phyloP scores from a whole-genome alignment of 805 yeast species.

The Starmerella ratchasimensis region DNA sequence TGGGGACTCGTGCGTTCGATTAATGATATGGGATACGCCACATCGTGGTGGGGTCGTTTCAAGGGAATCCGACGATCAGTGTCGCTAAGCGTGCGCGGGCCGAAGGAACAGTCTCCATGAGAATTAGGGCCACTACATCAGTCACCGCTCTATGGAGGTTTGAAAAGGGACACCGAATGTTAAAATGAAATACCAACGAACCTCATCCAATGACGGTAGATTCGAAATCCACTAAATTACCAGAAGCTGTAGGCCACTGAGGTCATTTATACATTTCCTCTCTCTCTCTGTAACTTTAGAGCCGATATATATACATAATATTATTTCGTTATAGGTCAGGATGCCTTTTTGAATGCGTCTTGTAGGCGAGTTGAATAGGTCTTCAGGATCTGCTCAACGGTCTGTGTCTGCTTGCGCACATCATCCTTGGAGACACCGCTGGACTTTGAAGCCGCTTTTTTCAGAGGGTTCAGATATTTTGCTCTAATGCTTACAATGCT shows the following conservation, averaged over 20 bases:
- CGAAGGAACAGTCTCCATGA: neutral
- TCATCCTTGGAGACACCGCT: constrained; percentile 35
- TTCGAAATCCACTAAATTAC: too few relatives aligned
- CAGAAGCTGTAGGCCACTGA: too few relatives aligned
- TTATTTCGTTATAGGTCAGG: too few relatives aligned
- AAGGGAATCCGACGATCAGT: constrained; percentile 43
- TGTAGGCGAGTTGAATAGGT: constrained; percentile 44
- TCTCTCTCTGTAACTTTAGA: too few relatives aligned
- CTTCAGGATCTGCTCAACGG: constrained; percentile 60
- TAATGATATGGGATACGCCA: constrained; percentile 65
- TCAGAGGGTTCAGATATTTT: constrained; percentile 42
- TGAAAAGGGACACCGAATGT: constrained; percentile 29
- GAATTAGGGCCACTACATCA: neutral
- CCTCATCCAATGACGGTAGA: too few relatives aligned
- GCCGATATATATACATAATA: too few relatives aligned
- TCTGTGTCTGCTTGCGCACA: constrained; percentile 36
- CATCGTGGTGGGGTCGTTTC: constrained; percentile 53
- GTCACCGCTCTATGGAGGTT: neutral
- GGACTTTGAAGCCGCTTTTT: constrained; percentile 28
- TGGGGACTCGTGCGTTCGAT: constrained; percentile 78
- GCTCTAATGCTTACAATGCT: constrained; percentile 48
- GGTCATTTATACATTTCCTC: too few relatives aligned
- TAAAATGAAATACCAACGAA: too few relatives aligned
- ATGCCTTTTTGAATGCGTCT: constrained; percentile 37
- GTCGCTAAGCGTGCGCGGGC: neutral